Percentiles rank a stretch among this genome's conserved stretches.
These are phyloP conservation scores for Kwoniella europaea DNA, from an alignment of 768 basidiomycete species.

Conservation along the genomic window DNA sequence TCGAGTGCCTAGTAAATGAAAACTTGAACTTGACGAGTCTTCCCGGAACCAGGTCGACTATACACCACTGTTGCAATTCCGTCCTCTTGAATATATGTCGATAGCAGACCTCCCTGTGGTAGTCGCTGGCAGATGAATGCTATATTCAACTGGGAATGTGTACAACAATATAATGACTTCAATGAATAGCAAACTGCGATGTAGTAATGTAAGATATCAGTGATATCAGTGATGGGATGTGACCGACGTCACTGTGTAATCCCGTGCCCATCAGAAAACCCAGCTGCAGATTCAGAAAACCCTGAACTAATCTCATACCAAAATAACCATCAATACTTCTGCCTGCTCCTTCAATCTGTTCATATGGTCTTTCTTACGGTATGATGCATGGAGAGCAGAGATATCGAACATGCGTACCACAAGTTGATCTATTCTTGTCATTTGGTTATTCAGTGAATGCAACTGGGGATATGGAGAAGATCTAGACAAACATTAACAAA, in stretches of 20 bases:
- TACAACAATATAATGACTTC: too few species aligned
- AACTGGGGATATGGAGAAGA: neutral
- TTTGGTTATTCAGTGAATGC: neutral
- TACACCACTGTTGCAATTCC: too few species aligned
- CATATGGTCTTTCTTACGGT: neutral
- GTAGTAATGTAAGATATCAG: neutral
- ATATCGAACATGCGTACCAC: too few species aligned
- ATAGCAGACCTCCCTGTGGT: too few species aligned
- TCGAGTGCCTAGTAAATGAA: neutral
- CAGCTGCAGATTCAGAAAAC: neutral
- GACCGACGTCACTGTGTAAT: slow-evolving; percentile 7
- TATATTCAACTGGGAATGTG: too few species aligned
- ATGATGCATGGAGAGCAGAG: neutral
- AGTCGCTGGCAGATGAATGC: too few species aligned
- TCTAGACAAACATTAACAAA: neutral
- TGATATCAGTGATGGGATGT: neutral
- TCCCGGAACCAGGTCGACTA: neutral
- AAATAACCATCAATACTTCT: neutral
- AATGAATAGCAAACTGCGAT: neutral
- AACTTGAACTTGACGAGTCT: neutral
- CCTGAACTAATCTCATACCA: neutral
- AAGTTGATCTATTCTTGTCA: neutral
- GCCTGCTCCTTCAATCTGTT: neutral
- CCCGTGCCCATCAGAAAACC: too few species aligned
- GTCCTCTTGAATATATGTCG: too few species aligned